Evolutionary conservation across 2,329 filamentous ascomycete species (phyloP).

Genomic region (Helicocarpus griseus): DNA sequence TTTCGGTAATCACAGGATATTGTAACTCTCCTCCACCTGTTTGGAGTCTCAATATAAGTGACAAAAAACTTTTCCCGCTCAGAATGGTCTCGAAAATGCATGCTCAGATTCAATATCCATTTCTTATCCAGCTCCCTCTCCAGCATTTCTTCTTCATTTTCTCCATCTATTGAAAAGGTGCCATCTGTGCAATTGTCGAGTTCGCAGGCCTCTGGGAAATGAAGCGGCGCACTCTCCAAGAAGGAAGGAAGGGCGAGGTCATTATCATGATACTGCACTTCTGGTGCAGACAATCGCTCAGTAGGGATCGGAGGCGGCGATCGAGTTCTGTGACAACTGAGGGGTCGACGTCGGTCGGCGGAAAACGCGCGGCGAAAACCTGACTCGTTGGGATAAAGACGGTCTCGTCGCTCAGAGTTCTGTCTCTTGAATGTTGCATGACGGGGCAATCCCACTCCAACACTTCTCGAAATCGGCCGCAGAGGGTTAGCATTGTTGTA

Average conservation of each 20-base stretch:
- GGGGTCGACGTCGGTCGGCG: constrained; percentile 35
- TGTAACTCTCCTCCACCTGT: constrained; percentile 76
- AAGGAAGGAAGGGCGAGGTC: constrained; percentile 18
- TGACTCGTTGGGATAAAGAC: constrained; percentile 56
- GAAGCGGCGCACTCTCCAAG: neutral
- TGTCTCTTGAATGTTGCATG: constrained; percentile 21
- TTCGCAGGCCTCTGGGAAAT: neutral
- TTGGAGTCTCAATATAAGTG: constrained; percentile 75
- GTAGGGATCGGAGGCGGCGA: constrained; percentile 31
- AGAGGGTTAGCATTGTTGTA: constrained; percentile 11
- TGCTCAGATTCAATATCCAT: constrained; percentile 96
- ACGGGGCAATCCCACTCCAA: constrained; percentile 13
- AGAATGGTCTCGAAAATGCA: constrained; percentile 93
- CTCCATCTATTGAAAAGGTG: constrained; percentile 6
- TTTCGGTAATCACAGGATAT: constrained; percentile 87
- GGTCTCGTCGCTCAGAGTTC: constrained; percentile 67
- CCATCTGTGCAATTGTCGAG: constrained; percentile 7
- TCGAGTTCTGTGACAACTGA: constrained; percentile 35
- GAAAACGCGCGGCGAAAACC: constrained; percentile 60
- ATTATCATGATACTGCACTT: constrained; percentile 26
- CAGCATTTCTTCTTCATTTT: constrained; percentile 36
- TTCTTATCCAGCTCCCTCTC: constrained; percentile 72
- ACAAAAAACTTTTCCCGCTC: constrained; percentile 96
- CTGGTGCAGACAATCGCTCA: constrained; percentile 32
- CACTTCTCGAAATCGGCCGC: constrained; percentile 10